Conservation (phyloP, 1,139 yeast genomes). For the Geotrichum phurueaensis region DNA sequence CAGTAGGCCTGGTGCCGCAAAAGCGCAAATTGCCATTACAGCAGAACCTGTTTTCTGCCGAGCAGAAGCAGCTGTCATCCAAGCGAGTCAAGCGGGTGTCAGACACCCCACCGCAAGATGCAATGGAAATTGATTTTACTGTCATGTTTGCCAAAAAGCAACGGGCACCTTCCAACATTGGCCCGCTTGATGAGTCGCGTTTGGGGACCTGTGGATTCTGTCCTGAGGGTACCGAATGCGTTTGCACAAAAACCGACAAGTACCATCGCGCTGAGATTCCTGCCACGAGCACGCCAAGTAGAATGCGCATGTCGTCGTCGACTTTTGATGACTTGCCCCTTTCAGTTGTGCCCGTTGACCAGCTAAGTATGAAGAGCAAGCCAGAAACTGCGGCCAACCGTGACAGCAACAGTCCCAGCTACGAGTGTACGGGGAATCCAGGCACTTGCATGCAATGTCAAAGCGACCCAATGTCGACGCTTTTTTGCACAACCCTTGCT, state of each 20-base stretch:
- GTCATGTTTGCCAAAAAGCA: constrained; percentile 21
- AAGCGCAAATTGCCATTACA: constrained; percentile 2
- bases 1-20: constrained; percentile 3
- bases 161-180: not conserved
- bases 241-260: constrained; percentile 66
- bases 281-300: not conserved
- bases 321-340: constrained; percentile 3
- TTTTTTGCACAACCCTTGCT: constrained; percentile 82
- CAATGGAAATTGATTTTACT: constrained; percentile 33
- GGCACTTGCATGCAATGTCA: constrained; percentile 85
- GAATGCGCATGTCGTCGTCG: not conserved
- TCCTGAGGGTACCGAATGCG: constrained; percentile 85
- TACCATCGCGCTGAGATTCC: not conserved
- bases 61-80: not conserved
- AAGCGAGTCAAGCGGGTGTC: not conserved
- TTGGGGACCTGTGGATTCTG: constrained; percentile 70
- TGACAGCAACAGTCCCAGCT: constrained; percentile 12
- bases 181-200: not conserved
- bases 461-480: constrained; percentile 78
- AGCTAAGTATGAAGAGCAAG: constrained; percentile 2
- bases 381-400: constrained; percentile 15
- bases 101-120: not conserved
- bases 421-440: constrained; percentile 80
- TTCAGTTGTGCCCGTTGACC: constrained; percentile 11
- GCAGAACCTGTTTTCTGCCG: not conserved